Evolutionary conservation across 2,329 filamentous ascomycete species (phyloP).

Genomic region (Verticillium nubilum): DNA sequence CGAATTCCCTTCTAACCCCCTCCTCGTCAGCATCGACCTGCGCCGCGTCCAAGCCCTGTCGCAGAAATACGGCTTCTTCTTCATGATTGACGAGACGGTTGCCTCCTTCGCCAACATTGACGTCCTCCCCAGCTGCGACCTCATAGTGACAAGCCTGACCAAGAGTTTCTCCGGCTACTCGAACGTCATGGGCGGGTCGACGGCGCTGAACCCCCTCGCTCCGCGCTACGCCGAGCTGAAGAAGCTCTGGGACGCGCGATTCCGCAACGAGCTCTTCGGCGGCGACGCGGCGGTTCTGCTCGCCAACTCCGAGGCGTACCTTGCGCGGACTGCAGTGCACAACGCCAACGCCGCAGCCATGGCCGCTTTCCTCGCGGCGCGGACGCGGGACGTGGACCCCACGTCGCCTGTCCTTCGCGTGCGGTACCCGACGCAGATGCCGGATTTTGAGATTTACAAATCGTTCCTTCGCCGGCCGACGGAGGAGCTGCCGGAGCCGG

Average conservation of each 20-base stretch:
- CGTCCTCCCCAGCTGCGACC: conserved; percentile 40
- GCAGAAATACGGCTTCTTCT: conserved; percentile 36
- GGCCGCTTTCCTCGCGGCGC: conserved; percentile 28
- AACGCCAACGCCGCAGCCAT: conserved; percentile 40
- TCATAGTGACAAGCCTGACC: conserved; percentile 48
- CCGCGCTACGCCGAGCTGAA: conserved; percentile 31
- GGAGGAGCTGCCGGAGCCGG: conserved; percentile 39
- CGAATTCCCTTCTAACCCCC: conserved; percentile 37
- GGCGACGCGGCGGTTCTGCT: conserved; percentile 40
- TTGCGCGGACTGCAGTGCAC: conserved; percentile 28
- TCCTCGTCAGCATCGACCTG: conserved; percentile 25
- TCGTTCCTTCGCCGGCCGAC: conserved; percentile 30
- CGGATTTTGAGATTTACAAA: conserved; percentile 29
- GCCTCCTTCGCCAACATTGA: conserved; percentile 45
- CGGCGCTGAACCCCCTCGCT: conserved; percentile 42
- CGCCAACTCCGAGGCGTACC: conserved; percentile 37
- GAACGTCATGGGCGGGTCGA: conserved; percentile 48
- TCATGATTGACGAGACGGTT: conserved; percentile 44
- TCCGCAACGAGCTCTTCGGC: conserved; percentile 40
- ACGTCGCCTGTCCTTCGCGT: conserved; percentile 31
- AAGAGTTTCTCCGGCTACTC: conserved; percentile 54
- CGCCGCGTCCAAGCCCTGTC: conserved; percentile 21
- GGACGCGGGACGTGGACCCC: conserved; percentile 18
- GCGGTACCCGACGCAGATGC: conserved; percentile 35
- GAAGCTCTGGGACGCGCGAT: conserved; percentile 7